Percentiles rank a stretch among this genome's conserved stretches.
Conservation (phyloP, 2,329 filamentous ascomycete species). For the Fonsecaea monophora region DNA sequence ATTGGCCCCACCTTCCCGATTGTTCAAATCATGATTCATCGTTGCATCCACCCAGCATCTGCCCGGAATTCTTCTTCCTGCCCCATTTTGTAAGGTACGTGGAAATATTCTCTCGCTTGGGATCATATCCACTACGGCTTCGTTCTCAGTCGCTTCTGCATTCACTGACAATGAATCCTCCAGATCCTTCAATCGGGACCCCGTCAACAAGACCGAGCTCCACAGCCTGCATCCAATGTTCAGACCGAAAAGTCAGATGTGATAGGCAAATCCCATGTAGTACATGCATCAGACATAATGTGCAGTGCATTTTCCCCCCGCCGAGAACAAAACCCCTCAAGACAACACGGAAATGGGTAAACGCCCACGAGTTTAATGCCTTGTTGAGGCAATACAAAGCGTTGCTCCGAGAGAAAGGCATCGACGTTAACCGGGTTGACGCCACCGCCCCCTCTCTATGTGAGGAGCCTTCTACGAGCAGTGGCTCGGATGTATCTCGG, state of each 20-base stretch:
- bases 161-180: background rate
- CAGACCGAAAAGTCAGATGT: slow-evolving; percentile 54
- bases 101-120: background rate
- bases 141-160: background rate
- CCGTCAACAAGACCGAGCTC: background rate
- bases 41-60: background rate
- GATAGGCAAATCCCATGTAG: slow-evolving; percentile 52
- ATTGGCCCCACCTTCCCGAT: background rate
- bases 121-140: background rate
- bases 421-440: background rate
- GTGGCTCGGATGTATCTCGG: background rate
- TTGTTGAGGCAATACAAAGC: background rate
- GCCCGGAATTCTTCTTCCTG: background rate
- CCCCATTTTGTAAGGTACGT: background rate
- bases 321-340: slow-evolving; percentile 21
- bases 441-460: background rate
- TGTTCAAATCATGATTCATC: background rate
- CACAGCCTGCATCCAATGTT: slow-evolving; percentile 47
- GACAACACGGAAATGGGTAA: slow-evolving; percentile 28
- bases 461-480: background rate
- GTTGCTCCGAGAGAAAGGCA: background rate
- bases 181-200: background rate
- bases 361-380: background rate
- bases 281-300: slow-evolving; percentile 51
- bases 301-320: slow-evolving; percentile 46